Base-by-base conservation (phyloP, 306 rosid species). In the Alnus rubra region DNA sequence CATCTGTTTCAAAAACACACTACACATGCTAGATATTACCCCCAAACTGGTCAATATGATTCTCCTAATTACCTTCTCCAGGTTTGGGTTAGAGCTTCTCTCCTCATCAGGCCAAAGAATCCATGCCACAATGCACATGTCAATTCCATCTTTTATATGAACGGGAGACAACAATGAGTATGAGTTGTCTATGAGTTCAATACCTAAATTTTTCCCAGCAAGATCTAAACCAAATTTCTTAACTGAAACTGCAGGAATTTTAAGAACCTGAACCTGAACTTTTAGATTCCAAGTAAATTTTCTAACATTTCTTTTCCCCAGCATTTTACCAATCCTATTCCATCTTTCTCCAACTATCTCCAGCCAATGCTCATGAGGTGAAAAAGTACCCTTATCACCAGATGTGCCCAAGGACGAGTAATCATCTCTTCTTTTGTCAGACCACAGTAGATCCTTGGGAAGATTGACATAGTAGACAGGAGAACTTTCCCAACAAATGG, bases 91-190 rank as follows among this genome's bases (percentile, higher is more conserved):
- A 74, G 96, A 90, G 86, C 87, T 92, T 80, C 95, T 89, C 88
- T 88, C 98, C 79, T 95, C 98, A 82, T 92, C 98, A n/a, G 98
- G 98, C 98, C 98, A 95, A 70, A 95, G 94, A 87, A 95, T 83
- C 98, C 98, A 95, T 45, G 96, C 81, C 72, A 87, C 92, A 76
- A 91, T 77, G 80, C 92, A 88, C 84, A 90, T 72, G 77, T 95
- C 98, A 85, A 92, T 88, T 80, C 91, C 96, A 85, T 86, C 84
- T 71, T 76, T 81, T 71, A 90, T 79, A 67, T 69, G 79, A 70
- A 91, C 81, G 3, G 92, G 83, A 65, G 98, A 79, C 79, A 91
- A 83, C 78, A 92, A 76, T 35, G 91, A 30, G 35, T 81, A 91
- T 39, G 91, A 89, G 82, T 78, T 82, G 78, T 94, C 93, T 75